Percentiles rank a stretch among this genome's conserved stretches.
Conservation (phyloP, 768 basidiomycete genomes). For the Leccinum variicolor region DNA sequence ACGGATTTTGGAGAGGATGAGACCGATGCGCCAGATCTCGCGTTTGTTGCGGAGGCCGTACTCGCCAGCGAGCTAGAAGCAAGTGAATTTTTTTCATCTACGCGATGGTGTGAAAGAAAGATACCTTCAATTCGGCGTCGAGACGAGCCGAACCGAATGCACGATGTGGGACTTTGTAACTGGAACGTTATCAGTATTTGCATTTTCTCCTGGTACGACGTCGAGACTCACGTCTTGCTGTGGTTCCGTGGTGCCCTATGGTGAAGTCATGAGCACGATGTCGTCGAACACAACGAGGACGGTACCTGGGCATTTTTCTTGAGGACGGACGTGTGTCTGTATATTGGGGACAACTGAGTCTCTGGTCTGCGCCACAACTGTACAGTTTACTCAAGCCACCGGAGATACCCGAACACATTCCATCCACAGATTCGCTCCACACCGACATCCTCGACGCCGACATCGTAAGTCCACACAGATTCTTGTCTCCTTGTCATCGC, state of each 20-base stretch:
- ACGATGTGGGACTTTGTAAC: conserved; percentile 98
- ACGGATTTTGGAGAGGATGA: conserved; percentile 98
- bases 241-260: conserved; percentile 87
- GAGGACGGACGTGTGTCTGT: conserved; percentile 39
- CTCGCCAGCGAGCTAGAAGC: conserved; percentile 89
- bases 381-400: conserved; percentile 68
- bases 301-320: conserved; percentile 85
- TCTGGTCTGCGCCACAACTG: conserved; percentile 48
- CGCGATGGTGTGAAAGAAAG: not conserved
- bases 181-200: conserved; percentile 53
- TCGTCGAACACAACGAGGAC: conserved; percentile 21
- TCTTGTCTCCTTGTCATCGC: conserved; percentile 12
- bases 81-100: not conserved
- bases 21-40: conserved; percentile 99
- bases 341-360: conserved; percentile 34
- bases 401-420: conserved; percentile 46
- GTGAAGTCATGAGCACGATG: conserved; percentile 25
- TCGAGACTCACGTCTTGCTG: conserved; percentile 90
- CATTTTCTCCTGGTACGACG: conserved; percentile 62
- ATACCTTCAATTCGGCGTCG: conserved; percentile 98
- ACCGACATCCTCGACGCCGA: conserved; percentile 49
- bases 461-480: conserved; percentile 38
- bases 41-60: conserved; percentile 99
- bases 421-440: conserved; percentile 35
- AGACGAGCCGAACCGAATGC: conserved; percentile 97